Percentiles rank a stretch among this genome's conserved stretches.
phyloP scores from a whole-genome alignment of 2,329 filamentous ascomycete genomes.

The Colletotrichum sp. region DNA sequence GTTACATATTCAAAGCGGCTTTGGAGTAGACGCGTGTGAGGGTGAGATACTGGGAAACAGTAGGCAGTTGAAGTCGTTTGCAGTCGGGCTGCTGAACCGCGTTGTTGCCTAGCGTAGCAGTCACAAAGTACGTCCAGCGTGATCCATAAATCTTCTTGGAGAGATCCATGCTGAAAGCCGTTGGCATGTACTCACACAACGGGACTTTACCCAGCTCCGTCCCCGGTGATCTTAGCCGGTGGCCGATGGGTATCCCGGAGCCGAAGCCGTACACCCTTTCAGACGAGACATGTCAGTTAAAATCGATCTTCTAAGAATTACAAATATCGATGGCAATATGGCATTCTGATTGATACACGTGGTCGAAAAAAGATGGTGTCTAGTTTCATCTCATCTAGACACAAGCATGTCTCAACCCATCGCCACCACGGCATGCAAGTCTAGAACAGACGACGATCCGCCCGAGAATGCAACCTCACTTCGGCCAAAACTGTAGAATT shows the following conservation, averaged over 20 bases:
- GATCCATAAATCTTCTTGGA: no score
- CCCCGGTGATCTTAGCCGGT: not conserved
- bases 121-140: no score
- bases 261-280: not conserved
- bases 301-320: not conserved
- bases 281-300: not conserved
- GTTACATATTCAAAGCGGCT: no score
- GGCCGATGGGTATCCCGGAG: not conserved
- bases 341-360: not conserved
- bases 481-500: not conserved
- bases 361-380: not conserved
- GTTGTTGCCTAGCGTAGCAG: no score
- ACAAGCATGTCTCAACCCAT: not conserved
- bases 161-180: accelerated
- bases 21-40: no score
- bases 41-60: no score
- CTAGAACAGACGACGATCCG: not conserved
- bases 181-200: accelerated
- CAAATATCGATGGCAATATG: not conserved
- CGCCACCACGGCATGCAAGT: not conserved
- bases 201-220: not conserved
- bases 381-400: not conserved
- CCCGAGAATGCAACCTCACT: not conserved
- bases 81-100: no score
- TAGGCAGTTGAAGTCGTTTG: no score